These are phyloP conservation scores for Thelephora ganbajun DNA, from an alignment of 768 basidiomycete genomes.

Conservation along the genomic window DNA sequence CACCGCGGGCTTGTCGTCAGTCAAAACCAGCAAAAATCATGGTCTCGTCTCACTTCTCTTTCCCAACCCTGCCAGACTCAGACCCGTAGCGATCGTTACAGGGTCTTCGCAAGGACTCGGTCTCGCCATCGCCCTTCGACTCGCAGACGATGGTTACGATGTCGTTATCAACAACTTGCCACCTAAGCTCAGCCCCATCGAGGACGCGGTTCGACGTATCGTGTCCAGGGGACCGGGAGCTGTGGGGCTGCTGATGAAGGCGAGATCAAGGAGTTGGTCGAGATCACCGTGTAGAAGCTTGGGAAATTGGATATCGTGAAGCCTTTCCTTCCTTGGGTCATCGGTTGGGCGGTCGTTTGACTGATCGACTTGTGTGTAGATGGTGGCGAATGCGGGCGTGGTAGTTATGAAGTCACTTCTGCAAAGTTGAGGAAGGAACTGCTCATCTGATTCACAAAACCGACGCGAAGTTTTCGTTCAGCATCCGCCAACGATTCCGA, in stretches of 20 bases:
- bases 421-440: conserved; percentile 4
- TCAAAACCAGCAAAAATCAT: too few species aligned
- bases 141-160: conserved; percentile 16
- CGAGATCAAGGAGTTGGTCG: conserved; percentile 27
- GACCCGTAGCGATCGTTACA: conserved; percentile 14
- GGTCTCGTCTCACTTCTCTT: too few species aligned
- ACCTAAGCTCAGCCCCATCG: conserved; percentile 5
- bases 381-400: conserved; percentile 16
- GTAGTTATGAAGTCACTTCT: conserved; percentile 4
- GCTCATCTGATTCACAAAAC: background rate
- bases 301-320: conserved; percentile 35
- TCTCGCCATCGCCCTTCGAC: conserved; percentile 12
- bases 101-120: conserved; percentile 18
- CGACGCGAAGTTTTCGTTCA: background rate
- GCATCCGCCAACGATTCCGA: conserved; percentile 13
- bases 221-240: conserved; percentile 12
- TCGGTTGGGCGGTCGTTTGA: background rate
- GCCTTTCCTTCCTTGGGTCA: background rate
- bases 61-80: too few species aligned
- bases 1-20: too few species aligned
- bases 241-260: conserved; percentile 21
- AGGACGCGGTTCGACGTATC: conserved; percentile 9
- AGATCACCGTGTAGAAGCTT: conserved; percentile 13
- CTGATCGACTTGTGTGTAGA: conserved; percentile 6
- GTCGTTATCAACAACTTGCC: conserved; percentile 10